Base-by-base conservation (phyloP, 2,329 filamentous ascomycete species). In the Lachnellula suecica region DNA sequence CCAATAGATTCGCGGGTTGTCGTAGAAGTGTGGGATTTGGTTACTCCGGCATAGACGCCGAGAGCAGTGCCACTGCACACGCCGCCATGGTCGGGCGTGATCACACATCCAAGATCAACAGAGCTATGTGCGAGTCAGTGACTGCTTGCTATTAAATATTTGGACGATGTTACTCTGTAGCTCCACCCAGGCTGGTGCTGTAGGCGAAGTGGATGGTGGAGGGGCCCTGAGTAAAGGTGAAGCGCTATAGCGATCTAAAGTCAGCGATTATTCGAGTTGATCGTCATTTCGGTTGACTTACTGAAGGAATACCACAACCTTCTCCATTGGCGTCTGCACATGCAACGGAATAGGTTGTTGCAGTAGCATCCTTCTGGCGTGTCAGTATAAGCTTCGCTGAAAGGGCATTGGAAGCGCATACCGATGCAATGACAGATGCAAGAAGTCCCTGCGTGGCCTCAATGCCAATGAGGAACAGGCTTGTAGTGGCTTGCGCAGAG, bases 161-260 rank as follows among this genome's bases (percentile, higher is more conserved):
- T 4, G n/a, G 20, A 34, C 15, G 10, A 31, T 1, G 8, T 3
- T 34, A 45, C n/a, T 37, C 44, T 19, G 10, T 17, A 20, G 19
- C 15, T 46, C 29, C 29, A 19, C 23, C 44, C n/a, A 13, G 13
- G n/a, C 9, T 25, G 29, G 38, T 22, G 19, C 5, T 19, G n/a
- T 40, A 49, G 2, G 24, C 40, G 41, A 57, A 60, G 19, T 43
- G 46, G 1, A 62, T 31, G 7, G 62, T 64, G 3, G 59, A 61
- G 15, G 60, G 59, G 17, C 61, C 61, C 53, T 63, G 57, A 1
- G 62, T 63, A 31, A 61, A 56, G 3, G 49, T 54, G 23, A 66
- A 62, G 19, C 45, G 51, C 31, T 38, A 25, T 7, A 4, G 20
- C 6, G 37, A 15, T 46, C 20, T 23, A n/a, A 19, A 22, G 23